phyloP scores from a whole-genome alignment of 1,284 basidiomycete species.

The Cryptococcus deneoformans region DNA sequence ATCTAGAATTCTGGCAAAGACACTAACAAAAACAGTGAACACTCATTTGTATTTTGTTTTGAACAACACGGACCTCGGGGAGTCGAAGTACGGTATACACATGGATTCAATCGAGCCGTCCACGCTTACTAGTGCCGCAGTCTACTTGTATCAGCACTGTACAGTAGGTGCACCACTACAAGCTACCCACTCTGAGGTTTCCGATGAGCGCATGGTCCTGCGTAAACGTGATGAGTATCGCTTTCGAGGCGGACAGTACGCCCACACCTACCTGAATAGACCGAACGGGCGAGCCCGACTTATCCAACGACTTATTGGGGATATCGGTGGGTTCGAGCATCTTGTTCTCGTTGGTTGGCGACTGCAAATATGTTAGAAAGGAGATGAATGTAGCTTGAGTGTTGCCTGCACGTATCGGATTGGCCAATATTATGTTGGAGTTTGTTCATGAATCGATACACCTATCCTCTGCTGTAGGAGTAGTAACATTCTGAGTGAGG shows the following conservation, averaged over 20 bases:
- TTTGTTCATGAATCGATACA: too few relatives aligned
- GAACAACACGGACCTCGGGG: constrained; percentile 55
- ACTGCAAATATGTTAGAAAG: too few relatives aligned
- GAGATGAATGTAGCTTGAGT: too few relatives aligned
- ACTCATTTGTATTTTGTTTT: not conserved
- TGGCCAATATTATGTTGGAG: too few relatives aligned
- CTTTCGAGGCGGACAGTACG: not conserved
- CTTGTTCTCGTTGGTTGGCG: too few relatives aligned
- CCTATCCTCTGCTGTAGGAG: too few relatives aligned
- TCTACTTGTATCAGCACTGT: constrained; percentile 15
- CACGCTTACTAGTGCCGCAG: constrained; percentile 50
- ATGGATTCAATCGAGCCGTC: constrained; percentile 63
- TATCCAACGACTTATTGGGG: constrained; percentile 12
- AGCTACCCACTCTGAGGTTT: constrained; percentile 37
- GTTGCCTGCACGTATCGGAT: too few relatives aligned
- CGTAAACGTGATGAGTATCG: constrained; percentile 12
- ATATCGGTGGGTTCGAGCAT: not conserved
- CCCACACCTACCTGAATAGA: constrained; percentile 29
- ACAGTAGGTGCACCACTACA: not conserved
- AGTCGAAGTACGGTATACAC: constrained; percentile 90
- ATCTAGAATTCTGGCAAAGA: constrained; percentile 68
- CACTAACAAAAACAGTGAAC: constrained; percentile 23
- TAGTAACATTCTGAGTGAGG: too few relatives aligned
- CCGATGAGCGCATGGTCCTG: constrained; percentile 52
- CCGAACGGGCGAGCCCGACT: constrained; percentile 20